Base-by-base conservation (phyloP, 331 rosid species). In the Quercus lobata region DNA sequence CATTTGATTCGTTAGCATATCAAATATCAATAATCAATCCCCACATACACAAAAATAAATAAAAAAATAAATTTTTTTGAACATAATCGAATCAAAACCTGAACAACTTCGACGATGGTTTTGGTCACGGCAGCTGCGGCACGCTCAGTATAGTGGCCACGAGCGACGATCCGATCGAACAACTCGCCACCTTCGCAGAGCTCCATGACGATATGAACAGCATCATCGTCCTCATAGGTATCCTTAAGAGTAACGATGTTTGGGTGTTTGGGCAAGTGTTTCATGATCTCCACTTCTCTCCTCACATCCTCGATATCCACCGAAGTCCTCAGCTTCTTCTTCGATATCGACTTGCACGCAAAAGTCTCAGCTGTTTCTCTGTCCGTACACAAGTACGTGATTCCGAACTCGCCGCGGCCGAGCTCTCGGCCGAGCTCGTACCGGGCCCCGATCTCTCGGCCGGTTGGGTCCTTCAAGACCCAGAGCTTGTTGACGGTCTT, bases 201-300 rank as follows among this genome's bases (percentile, higher is more conserved):
- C 91, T 96, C 99, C 99, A 96, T 96, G 14, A 96, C 99, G 25
- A 96, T 87, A 37, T 96, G 99, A 34, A 96, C 99, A 2, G 93
- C 97, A 72, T 72, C 77, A 61, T 91, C 98, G 53, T 96, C 99
- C 72, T 96, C 99, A 6, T 84, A 96, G 0, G 99, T 90, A 37
- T 93, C 98, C 80, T 89, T 93, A 78, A 96, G 84, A 57, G 72
- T 81, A n/a, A 96, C 99, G 34, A 96, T 89, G 54, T 93, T 96
- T 2, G 78, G 86, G 27, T 93, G 98, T n/a, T 57, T 16, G 0
- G 98, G 97, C 81, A 93, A 71, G 72, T 90, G 92, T 66, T 75
- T 86, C 99, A 96, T 96, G 79, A 96, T 96, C 87, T 93, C 97
- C 29, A 93, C 99, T 86, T 96, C 98, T 22, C 99, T 92, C 84